Conservation (phyloP, 352 stramenopile genomes). For the Elongisporangium prolatum region DNA sequence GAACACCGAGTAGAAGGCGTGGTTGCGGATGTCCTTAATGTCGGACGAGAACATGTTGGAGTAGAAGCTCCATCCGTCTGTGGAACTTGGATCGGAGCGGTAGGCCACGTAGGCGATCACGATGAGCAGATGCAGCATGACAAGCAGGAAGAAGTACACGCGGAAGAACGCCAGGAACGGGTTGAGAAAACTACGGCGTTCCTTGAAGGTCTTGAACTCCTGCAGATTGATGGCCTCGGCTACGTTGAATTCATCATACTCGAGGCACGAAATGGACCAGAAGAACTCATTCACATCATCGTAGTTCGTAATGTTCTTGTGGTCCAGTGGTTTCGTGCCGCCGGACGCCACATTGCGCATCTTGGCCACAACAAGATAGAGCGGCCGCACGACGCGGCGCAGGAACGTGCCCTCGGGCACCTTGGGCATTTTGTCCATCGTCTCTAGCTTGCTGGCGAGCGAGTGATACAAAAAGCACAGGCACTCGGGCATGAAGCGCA, state of each 20-base stretch:
- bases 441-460: conserved; percentile 67
- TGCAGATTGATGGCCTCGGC: conserved; percentile 58
- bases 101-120: conserved; percentile 80
- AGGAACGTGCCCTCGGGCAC: conserved; percentile 71
- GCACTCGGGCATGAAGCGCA: conserved; percentile 89
- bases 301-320: conserved; percentile 88
- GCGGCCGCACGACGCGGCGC: conserved; percentile 58
- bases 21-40: conserved; percentile 63
- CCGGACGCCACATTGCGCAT: conserved; percentile 41
- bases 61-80: conserved; percentile 62
- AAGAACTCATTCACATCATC: conserved; percentile 91
- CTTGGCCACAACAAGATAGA: conserved; percentile 77
- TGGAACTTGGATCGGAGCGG: conserved; percentile 52
- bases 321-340: conserved; percentile 35
- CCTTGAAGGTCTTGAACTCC: conserved; percentile 84
- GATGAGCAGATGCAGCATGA: conserved; percentile 76
- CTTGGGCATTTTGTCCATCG: conserved; percentile 47
- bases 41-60: conserved; percentile 62
- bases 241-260: conserved; percentile 82
- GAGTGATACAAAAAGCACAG: conserved; percentile 87
- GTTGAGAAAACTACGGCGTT: conserved; percentile 78
- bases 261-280: conserved; percentile 66
- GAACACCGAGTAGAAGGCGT: conserved; percentile 75
- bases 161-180: conserved; percentile 80
- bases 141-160: conserved; percentile 85